Percentiles rank a stretch among this genome's conserved stretches.
Evolutionary conservation across 2,329 filamentous ascomycete species (phyloP).

Genomic region (Sclerotinia nivalis): DNA sequence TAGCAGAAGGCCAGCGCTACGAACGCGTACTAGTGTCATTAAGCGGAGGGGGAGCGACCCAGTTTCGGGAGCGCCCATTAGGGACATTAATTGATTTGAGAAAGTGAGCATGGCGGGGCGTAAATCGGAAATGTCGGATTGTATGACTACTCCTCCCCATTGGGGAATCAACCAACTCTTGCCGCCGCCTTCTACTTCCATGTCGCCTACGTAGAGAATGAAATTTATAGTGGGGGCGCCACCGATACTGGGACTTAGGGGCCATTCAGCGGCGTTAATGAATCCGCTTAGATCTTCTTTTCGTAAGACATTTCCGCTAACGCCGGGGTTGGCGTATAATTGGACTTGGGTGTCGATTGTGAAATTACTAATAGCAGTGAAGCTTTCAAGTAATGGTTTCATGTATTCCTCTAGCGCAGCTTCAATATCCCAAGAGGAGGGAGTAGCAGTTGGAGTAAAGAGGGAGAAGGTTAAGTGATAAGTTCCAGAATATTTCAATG

Average conservation of each 20-base stretch:
- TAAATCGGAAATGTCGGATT: constrained; percentile 61
- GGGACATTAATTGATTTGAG: constrained; percentile 82
- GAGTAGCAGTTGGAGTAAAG: constrained; percentile 75
- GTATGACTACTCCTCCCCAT: constrained; percentile 78
- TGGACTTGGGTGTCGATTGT: constrained; percentile 96
- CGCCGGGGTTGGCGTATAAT: constrained; percentile 77
- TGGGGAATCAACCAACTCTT: constrained; percentile 90
- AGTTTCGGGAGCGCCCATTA: constrained; percentile 80
- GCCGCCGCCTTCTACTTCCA: constrained; percentile 48
- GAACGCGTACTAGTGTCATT: constrained; percentile 80
- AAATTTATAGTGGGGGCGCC: constrained; percentile 95
- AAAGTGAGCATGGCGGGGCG: constrained; percentile 85
- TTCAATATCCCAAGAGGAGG: constrained; percentile 91
- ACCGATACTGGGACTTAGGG: constrained; percentile 89
- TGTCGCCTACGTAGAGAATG: constrained; percentile 78
- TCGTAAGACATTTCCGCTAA: constrained; percentile 62
- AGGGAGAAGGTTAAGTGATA: constrained; percentile 96
- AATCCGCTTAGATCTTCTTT: constrained; percentile 91
- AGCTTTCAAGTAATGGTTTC: constrained; percentile 74
- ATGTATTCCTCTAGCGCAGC: constrained; percentile 78
- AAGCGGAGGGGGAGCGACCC: constrained; percentile 84
- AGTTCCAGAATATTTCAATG: constrained; percentile 86
- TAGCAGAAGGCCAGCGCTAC: constrained; percentile 79
- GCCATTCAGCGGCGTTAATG: constrained; percentile 98
- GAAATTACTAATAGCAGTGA: constrained; percentile 87